Evolutionary conservation across 2,329 filamentous ascomycete species (phyloP).

Genomic region (Sarocladium strictum): DNA sequence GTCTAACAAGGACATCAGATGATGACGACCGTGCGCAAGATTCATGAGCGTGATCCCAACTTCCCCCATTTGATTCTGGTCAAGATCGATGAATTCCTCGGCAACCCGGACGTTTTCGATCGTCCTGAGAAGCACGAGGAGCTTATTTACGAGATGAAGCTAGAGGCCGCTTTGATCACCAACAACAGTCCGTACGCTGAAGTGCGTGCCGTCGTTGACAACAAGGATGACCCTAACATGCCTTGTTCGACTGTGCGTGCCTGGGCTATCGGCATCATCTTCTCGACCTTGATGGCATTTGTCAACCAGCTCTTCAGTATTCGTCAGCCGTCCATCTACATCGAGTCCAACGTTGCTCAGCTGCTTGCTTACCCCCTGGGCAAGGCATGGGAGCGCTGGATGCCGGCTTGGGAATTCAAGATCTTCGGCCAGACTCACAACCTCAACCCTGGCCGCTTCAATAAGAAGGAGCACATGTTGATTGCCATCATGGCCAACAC

Average conservation of each 20-base stretch:
- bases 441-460: constrained; percentile 46
- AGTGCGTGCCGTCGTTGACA: constrained; percentile 47
- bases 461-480: constrained; percentile 51
- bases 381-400: constrained; percentile 34
- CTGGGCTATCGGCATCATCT: constrained; percentile 44
- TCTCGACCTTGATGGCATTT: constrained; percentile 38
- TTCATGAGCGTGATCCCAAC: constrained; percentile 22
- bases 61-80: constrained; percentile 19
- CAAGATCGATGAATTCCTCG: constrained; percentile 21
- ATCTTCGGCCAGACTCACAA: constrained; percentile 32
- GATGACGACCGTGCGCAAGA: constrained; percentile 19
- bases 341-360: constrained; percentile 48
- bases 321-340: constrained; percentile 42
- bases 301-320: constrained; percentile 52
- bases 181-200: constrained; percentile 51
- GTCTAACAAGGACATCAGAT: too few species aligned
- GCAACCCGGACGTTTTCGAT: constrained; percentile 24
- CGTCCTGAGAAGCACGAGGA: constrained; percentile 31
- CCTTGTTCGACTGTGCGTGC: constrained; percentile 46
- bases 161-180: constrained; percentile 44
- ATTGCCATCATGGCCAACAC: constrained; percentile 52
- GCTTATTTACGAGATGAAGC: constrained; percentile 45
- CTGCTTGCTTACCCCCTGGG: constrained; percentile 46
- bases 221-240: constrained; percentile 42
- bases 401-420: constrained; percentile 40